Base-by-base conservation (phyloP, 1,139 yeast species). In the Debaryomyces nepalensis region DNA sequence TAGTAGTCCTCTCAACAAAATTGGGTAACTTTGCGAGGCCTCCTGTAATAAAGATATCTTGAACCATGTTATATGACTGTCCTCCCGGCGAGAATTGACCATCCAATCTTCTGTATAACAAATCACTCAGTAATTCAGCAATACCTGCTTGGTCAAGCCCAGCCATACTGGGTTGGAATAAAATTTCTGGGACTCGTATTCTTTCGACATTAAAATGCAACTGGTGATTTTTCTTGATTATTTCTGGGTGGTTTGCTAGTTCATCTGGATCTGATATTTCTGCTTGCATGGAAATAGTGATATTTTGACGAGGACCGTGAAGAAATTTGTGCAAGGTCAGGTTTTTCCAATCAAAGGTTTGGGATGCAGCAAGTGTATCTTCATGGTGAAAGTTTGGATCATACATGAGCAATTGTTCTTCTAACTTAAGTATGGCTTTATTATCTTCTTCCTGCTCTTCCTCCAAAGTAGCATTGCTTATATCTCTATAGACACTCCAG, bases 91-190 rank as follows among this genome's bases (percentile, higher is more conserved):
- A 68, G 35, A 70, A 66, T 40, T 73, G 74, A 0, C 81, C 77
- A 26, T 78, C 81, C 38, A 84, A 70, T 52, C 91, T 75, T 41
- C 81, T 78, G 37, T 78, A 57, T 4, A 91, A 58, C 11, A 89
- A 73, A 48, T 84, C 88, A 50, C 84, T 85, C 47, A 84, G 76
- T 33, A 90, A 65, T 62, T 95, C 99, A 14, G 79, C 61, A 9
- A 95, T 73, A 16, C 98, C 98, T 0, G 98, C 96, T 63, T 91
- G 98, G 61, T 95, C 99, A 24, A 90, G 70, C 10, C 99, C 99
- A 0, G 96, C 97, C 50, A 93, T 89, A 10, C 84, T 78, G n/a
- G 99, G 99, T 60, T 91, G 95, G 64, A 93, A 91, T 39, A 89
- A 60, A 1, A 91, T 84, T 63, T 95, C 99, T 0, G 98, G 97